Evolutionary conservation across 1,284 basidiomycete genomes (phyloP).

Genomic region (Sanghuangporus baumii): DNA sequence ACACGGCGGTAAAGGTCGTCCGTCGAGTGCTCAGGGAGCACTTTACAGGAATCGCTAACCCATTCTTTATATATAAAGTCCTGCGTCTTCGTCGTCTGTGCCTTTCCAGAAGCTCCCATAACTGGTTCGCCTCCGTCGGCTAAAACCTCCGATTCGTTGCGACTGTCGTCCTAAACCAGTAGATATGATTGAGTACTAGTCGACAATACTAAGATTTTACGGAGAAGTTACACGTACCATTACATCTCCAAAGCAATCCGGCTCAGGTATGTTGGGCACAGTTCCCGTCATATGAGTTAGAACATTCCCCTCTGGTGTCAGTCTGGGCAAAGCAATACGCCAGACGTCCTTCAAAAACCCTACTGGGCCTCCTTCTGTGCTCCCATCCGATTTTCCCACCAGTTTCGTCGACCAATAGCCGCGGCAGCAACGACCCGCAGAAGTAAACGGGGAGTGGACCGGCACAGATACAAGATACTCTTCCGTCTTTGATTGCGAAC

Average conservation of each 20-base stretch:
- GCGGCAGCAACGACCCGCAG: not conserved
- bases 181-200: not conserved
- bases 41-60: not conserved
- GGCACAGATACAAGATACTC: conserved; percentile 1
- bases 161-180: not conserved
- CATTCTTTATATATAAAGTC: conserved; percentile 3
- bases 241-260: not conserved
- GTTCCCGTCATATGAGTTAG: conserved; percentile 2
- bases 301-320: conserved; percentile 18
- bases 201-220: not conserved
- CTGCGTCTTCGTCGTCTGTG: not conserved
- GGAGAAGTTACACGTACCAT: not conserved
- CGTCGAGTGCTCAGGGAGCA: conserved; percentile 8
- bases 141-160: not conserved
- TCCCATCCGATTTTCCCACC: conserved; percentile 5
- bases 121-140: not conserved
- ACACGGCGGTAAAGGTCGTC: not conserved
- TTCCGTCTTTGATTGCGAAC: not conserved
- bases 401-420: not conserved
- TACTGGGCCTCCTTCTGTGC: conserved; percentile 3
- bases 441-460: not conserved
- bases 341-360: conserved; percentile 26
- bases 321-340: conserved; percentile 12
- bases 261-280: not conserved
- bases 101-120: not conserved